These are phyloP conservation scores for Porpolomopsis calyptriformis DNA, from an alignment of 768 basidiomycete species.

Conservation along the genomic window DNA sequence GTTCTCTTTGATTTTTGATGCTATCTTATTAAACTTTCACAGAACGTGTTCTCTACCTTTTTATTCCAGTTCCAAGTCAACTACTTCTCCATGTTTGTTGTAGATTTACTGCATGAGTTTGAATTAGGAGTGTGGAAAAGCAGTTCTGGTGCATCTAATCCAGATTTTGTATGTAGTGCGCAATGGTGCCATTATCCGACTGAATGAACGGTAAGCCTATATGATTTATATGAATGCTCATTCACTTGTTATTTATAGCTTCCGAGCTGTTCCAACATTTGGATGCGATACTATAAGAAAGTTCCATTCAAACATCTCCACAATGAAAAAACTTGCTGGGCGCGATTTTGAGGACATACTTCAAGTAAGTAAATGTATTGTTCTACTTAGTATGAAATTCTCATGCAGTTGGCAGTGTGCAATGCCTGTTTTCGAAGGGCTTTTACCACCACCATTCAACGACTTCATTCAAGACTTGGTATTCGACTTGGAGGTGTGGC, in stretches of 20 bases:
- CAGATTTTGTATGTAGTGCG: slow-evolving; percentile 14
- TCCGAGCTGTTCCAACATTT: slow-evolving; percentile 12
- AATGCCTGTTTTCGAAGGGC: slow-evolving; percentile 25
- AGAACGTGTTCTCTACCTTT: slow-evolving; percentile 19
- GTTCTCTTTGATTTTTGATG: background rate
- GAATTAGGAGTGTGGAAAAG: slow-evolving; percentile 23
- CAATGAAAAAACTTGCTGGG: slow-evolving; percentile 19
- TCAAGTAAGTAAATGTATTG: slow-evolving; percentile 11
- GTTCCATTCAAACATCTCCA: slow-evolving; percentile 18
- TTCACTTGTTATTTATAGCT: slow-evolving; percentile 7
- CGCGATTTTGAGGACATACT: slow-evolving; percentile 25
- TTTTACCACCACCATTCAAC: slow-evolving; percentile 19
- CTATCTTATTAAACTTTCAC: background rate
- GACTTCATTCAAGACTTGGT: slow-evolving; percentile 17
- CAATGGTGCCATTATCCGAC: slow-evolving; percentile 3
- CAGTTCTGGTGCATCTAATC: slow-evolving; percentile 19
- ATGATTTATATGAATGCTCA: background rate
- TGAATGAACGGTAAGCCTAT: slow-evolving; percentile 13
- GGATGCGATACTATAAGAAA: slow-evolving; percentile 15
- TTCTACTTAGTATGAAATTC: background rate
- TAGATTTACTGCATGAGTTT: slow-evolving; percentile 22
- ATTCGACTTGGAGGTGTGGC: slow-evolving; percentile 22
- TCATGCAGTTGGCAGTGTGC: slow-evolving; percentile 15
- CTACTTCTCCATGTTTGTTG: slow-evolving; percentile 13
- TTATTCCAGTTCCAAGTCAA: slow-evolving; percentile 12